Evolutionary conservation across 208 protist genomes (phyloP), one percentile per base, ranked within the genome.

Genomic region (Trichomonas tenax): DNA sequence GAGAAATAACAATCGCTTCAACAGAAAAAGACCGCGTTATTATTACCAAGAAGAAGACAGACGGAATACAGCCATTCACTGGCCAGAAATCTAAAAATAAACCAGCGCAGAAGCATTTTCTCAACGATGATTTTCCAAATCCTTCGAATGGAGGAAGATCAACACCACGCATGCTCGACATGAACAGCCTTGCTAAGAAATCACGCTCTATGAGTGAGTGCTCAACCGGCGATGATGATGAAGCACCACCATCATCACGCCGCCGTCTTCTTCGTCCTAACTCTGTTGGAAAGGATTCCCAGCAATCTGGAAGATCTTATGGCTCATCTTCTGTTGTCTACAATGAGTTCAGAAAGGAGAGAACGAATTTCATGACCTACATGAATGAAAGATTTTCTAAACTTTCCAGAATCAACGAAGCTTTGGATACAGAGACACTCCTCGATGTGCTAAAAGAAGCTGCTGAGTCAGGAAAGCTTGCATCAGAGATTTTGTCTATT

Each of bases 351-450:
- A 40, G 86, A 51, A 48, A 51, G 15, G 17, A n/a, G 2, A 8
- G 44, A 51, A 40, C 44, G 15, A 23, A 9, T 26, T 93, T 51
- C 46, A 93, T 93, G 86, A 48, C 86, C n/a, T 38, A 9, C n/a
- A 93, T 93, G 44, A 93, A 93, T 36, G 86, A 93, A 38, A 93
- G 44, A 93, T 93, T 49, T 36, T 48, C 86, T 38, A 48, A 44
- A 58, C 31, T 93, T 21, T 36, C 44, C 0, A 23, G 86, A 38
- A 93, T 93, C 17, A 93, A 93, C 17, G 86, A 93, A 14, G 17
- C n/a, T 0, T 26, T 93, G 11, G 10, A 93, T n/a, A 23, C 41
- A 34, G 2, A 31, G 14, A 31, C 40, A 10, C 44, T 93, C 14
- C 41, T 44, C 4, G 14, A 38, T 26, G 3, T 41, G 1, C 17